Percentiles rank a stretch among this genome's conserved stretches.
Conservation (phyloP, 495 filamentous ascomycete species). For the Neurospora sp. region DNA sequence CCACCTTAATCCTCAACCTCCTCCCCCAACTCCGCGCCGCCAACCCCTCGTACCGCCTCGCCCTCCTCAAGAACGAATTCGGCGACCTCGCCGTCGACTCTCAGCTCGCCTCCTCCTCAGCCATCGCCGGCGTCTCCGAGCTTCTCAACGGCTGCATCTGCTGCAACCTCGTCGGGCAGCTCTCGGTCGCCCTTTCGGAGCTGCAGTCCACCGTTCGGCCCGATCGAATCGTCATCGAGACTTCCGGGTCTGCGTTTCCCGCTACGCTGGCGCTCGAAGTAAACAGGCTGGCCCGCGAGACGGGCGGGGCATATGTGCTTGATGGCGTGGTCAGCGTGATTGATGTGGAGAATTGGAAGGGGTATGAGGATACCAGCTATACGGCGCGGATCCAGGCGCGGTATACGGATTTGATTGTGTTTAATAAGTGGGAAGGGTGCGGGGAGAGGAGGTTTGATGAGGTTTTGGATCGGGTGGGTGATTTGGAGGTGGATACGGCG, state of each 20-base stretch:
- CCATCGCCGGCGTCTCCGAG: constrained; percentile 84
- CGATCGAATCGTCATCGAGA: constrained; percentile 90
- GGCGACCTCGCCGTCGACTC: constrained; percentile 90
- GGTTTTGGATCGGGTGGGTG: constrained; percentile 72
- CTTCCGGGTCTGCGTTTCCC: constrained; percentile 76
- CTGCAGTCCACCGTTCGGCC: constrained; percentile 50
- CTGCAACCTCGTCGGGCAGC: constrained; percentile 91
- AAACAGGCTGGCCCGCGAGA: constrained; percentile 61
- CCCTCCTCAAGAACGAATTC: constrained; percentile 97
- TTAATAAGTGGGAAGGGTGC: constrained; percentile 88
- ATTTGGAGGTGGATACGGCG: constrained; percentile 70
- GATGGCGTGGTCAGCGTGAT: constrained; percentile 91
- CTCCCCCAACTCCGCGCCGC: constrained; percentile 67
- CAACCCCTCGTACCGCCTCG: constrained; percentile 64
- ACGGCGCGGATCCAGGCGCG: constrained; percentile 77
- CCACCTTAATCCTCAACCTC: constrained; percentile 82
- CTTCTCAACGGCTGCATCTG: constrained; percentile 95
- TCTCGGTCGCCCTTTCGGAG: constrained; percentile 66
- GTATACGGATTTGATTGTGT: constrained; percentile 88
- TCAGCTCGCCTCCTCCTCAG: constrained; percentile 67
- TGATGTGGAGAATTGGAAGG: constrained; percentile 95
- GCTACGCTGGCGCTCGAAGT: constrained; percentile 89
- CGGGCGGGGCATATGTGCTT: constrained; percentile 54
- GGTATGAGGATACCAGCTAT: constrained; percentile 84
- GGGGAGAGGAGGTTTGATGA: constrained; percentile 68